Evolutionary conservation across 2,329 filamentous ascomycete species (phyloP).

Genomic region (Microsporum audouinii): DNA sequence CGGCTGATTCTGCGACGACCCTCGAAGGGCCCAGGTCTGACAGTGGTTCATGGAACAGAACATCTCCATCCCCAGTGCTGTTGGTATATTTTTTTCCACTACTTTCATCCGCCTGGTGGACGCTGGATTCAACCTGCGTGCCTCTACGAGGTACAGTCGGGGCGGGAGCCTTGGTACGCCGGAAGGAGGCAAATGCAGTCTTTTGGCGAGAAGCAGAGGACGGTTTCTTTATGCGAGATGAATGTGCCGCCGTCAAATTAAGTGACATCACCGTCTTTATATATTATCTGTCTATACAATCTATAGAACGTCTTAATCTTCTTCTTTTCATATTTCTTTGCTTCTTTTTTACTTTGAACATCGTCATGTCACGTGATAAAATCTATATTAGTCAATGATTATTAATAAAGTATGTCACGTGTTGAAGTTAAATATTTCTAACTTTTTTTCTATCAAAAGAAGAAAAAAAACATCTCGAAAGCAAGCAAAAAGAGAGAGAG

Average conservation of each 20-base stretch:
- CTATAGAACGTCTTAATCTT: not conserved
- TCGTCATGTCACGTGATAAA: no score
- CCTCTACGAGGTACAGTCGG: not conserved
- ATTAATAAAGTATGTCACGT: no score
- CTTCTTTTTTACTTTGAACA: not conserved
- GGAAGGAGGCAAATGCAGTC: conserved; percentile 31
- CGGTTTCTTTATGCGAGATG: conserved; percentile 36
- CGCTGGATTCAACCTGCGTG: conserved; percentile 8
- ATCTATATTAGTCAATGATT: no score
- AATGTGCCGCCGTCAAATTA: conserved; percentile 37
- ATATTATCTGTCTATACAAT: not conserved
- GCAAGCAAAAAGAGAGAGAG: no score
- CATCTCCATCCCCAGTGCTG: not conserved
- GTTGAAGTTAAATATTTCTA: no score
- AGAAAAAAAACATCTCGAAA: no score
- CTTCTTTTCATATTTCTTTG: not conserved
- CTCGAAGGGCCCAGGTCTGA: conserved; percentile 42
- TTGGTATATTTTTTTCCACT: conserved; percentile 9
- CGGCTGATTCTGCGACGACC: conserved; percentile 37
- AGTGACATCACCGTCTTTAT: conserved; percentile 31
- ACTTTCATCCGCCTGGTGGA: conserved; percentile 12
- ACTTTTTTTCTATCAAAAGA: no score
- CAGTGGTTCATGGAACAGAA: conserved; percentile 30
- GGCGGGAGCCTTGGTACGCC: conserved; percentile 29
- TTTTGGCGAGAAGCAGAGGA: conserved; percentile 23